Evolutionary conservation across 1,139 yeast species (phyloP), one percentile per base, ranked within the genome.

Genomic region (Kodamaea derodonti): DNA sequence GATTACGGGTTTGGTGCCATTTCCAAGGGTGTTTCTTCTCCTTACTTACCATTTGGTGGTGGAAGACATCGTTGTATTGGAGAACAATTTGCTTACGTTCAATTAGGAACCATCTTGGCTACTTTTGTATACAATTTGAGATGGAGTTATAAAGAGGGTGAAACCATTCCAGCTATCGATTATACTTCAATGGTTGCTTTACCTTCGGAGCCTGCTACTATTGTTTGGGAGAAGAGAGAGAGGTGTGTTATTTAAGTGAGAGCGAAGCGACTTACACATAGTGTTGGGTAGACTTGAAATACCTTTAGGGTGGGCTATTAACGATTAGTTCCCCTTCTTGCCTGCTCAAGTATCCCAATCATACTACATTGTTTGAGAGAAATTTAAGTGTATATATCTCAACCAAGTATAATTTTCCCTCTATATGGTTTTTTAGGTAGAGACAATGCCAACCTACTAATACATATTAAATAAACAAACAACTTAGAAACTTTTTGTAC

Each of bases 31-130:
- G 97, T 92, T 29, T 69, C 85, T 16, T 86, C 96, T 32, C 96
- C 98, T 37, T 94, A 87, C 65, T 77, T 92, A 59, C 98, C 98
- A 37, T 92, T 92, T 55, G 98, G 98, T 50, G 98, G 97, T 62
- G 99, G 99, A 48, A 85, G 99, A 73, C 99, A 92, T 62, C 84
- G 98, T 69, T 92, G 99, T 68, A 88, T 92, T 55, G 99, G 99
- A 54, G 99, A 92, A 65, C 97, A 90, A 58, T 92, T 92, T 68
- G 99, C 99, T 29, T 87, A 83, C 60, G 81, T 84, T 47, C 99
- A 92, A 69, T 76, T 92, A 51, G 96, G 96, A 37, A 82, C 95
- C 37, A 72, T 92, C 42, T 69, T 94, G 56, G 68, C 88, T 25
- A 77, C 88, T 15, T 84, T 72, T 58, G 76, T 90, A 24, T 84